Conservation (phyloP, 2,329 filamentous ascomycete species). For the Penicillium griseofulvum region DNA sequence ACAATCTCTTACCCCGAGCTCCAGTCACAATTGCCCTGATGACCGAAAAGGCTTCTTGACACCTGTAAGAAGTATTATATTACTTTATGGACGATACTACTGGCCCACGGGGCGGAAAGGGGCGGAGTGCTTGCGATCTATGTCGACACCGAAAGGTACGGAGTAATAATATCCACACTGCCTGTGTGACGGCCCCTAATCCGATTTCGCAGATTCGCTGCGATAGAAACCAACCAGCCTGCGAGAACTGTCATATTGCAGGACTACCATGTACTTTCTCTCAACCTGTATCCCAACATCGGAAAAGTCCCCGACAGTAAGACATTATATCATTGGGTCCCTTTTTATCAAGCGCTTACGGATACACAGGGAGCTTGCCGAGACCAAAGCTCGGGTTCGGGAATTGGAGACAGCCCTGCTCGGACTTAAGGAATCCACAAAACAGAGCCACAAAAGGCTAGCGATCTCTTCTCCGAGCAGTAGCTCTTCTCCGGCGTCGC, state of each 20-base stretch:
- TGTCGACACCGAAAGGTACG: conserved; percentile 10
- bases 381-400: conserved; percentile 19
- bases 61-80: background rate
- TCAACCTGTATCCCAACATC: conserved; percentile 6
- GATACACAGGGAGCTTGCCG: conserved; percentile 18
- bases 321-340: background rate
- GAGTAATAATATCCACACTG: conserved; percentile 1
- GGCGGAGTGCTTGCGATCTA: conserved; percentile 8
- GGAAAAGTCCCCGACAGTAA: conserved; percentile 23
- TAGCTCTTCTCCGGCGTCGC: conserved; percentile 3
- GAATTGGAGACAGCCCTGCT: conserved; percentile 18
- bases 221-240: conserved; percentile 23
- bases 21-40: background rate
- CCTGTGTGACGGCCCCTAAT: background rate
- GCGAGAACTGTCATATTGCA: conserved; percentile 24
- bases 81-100: conserved; percentile 7
- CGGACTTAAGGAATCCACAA: conserved; percentile 4
- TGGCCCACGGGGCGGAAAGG: conserved; percentile 1
- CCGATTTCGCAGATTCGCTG: conserved; percentile 24
- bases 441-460: background rate
- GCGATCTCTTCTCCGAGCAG: conserved; percentile 3
- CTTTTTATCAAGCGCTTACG: conserved; percentile 1
- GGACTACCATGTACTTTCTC: conserved; percentile 23
- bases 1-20: background rate
- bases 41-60: background rate